Base-by-base conservation (phyloP, 2,329 filamentous ascomycete species). In the Phialocephala subalpina region DNA sequence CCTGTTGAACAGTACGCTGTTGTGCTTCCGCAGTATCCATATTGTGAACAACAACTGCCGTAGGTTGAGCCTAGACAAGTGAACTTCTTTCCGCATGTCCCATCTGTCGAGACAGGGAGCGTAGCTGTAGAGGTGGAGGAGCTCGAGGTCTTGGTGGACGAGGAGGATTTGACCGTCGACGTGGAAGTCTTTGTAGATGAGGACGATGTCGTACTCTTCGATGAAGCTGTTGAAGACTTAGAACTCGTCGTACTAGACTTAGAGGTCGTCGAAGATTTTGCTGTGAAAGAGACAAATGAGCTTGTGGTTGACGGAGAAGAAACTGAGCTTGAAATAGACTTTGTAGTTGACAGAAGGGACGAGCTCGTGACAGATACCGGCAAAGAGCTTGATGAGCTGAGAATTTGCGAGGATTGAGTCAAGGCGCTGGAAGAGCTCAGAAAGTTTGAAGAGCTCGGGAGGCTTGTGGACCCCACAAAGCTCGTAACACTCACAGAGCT, bases 41-140 rank as follows among this genome's bases (percentile, higher is more conserved):
- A 56, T 29, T 47, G 40, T 29, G 60, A 66, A 52, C 67, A 69
- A 38, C 69, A 70, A 35, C 68, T 60, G 22, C 68, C 68, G 38
- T 63, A 72, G 1, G 16, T 56, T 20, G 65, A 67, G 12, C 69
- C 69, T 11, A 65, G 56, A 60, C 69, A 69, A 8, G 69, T 73
- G 0, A 61, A 52, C 16, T 52, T 63, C 22, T 22, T 40, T 12
- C 33, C 36, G 22, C 71, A 71, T 22, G 59, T 65, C 18, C 68
- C 71, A 55, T 73, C 70, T 6, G 58, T 55, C 27, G 58, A 42
- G n/a, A 60, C 47, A 25, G 62, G 14, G 14, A 40, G 27, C 8
- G 29, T 45, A 35, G 29, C 42, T 45, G 58, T 49, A 14, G 38
- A 47, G 8, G 58, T 45, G 12, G 58, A 8, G 3, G 58, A 49